Base-by-base conservation (phyloP, 164 flowering plant genomes). In the Aristolochia californica region DNA sequence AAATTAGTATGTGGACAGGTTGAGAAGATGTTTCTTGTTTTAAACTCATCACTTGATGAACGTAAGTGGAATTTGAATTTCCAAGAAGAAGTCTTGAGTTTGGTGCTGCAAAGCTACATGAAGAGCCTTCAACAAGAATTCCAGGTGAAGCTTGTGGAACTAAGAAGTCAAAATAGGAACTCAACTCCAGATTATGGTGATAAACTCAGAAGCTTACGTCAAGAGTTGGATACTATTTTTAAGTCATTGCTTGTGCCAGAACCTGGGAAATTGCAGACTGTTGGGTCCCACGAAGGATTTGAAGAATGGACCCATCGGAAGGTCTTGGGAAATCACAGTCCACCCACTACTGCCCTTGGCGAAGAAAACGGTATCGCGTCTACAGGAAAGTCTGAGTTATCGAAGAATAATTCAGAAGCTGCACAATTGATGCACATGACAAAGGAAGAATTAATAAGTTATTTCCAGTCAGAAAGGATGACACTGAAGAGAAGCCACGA, bases 401-500 rank as follows among this genome's bases (percentile, higher is more conserved):
- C 13, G 67, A 69, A 34, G 63, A 26, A 80, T n/a, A 70, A 25
- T 53, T 69, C 68, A 53, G 95, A 88, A 5, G 54, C 66, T 62
- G 49, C 68, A 21, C 67, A 64, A 45, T 65, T 88, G 25, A 77
- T 61, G 40, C 81, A 75, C 71, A 62, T 89, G 88, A 0, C 74
- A 14, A 75, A 61, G 56, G 90, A 77, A 14, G 80, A 78, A 10
- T 57, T 93, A 61, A 67, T 80, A 28, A 68, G 13, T 24, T 59
- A 77, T 70, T 86, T 83, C 59, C 81, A 67, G 65, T 25, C 45
- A 60, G 85, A 77, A 70, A 83, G 82, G 68, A 75, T 72, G 11
- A 64, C 80, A 68, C 71, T 84, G 85, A 89, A 75, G 73, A 79
- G 94, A 74, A 71, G 75, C 51, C 85, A 83, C 65, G 99, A 93